Conservation (phyloP, 257 asterid genomes). For the Solanum commersonii region DNA sequence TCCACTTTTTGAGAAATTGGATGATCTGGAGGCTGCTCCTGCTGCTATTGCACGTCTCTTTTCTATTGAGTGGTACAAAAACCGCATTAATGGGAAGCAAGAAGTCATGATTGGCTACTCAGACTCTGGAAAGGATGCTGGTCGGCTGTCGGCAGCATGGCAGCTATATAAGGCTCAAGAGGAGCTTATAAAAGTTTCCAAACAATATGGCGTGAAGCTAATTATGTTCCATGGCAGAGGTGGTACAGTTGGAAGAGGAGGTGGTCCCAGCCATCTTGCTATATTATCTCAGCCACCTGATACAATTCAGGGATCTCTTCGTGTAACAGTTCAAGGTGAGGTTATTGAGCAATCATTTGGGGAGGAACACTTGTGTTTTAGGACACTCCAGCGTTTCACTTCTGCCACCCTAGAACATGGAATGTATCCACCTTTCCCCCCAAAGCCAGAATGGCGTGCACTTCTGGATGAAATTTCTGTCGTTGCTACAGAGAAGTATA, state of each 20-base stretch:
- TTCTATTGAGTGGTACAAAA: slow-evolving; percentile 44
- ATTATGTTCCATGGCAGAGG: slow-evolving; percentile 59
- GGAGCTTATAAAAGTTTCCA: slow-evolving; percentile 40
- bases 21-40: slow-evolving; percentile 38
- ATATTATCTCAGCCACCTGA: slow-evolving; percentile 55
- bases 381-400: slow-evolving; percentile 49
- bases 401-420: slow-evolving; percentile 49
- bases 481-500: slow-evolving; percentile 33
- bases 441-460: slow-evolving; percentile 49
- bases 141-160: slow-evolving; percentile 51
- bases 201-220: slow-evolving; percentile 35
- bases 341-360: slow-evolving; percentile 52
- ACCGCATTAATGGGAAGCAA: slow-evolving; percentile 38
- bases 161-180: slow-evolving; percentile 48
- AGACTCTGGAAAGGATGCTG: slow-evolving; percentile 57
- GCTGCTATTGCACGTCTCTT: slow-evolving; percentile 48
- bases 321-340: slow-evolving; percentile 50
- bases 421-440: slow-evolving; percentile 43
- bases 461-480: slow-evolving; percentile 41
- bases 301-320: slow-evolving; percentile 41
- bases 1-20: slow-evolving; percentile 47
- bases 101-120: slow-evolving; percentile 58
- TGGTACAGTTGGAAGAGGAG: slow-evolving; percentile 55
- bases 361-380: slow-evolving; percentile 39
- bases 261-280: slow-evolving; percentile 58